Evolutionary conservation across 2,329 filamentous ascomycete species (phyloP).

Genomic region (Ustulina deusta): DNA sequence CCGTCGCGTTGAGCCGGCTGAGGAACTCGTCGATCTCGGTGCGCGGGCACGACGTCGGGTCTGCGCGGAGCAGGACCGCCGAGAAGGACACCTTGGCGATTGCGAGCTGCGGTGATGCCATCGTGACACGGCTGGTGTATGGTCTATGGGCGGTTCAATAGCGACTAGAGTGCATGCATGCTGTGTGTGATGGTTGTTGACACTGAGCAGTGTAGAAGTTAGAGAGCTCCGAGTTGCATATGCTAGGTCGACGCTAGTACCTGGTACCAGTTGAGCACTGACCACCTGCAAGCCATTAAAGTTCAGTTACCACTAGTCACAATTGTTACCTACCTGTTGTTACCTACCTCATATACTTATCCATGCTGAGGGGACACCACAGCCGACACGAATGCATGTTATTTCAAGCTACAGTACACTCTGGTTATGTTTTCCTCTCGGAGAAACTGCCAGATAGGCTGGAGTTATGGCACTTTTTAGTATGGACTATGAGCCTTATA

Average conservation of each 20-base stretch:
- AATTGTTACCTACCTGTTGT: background rate
- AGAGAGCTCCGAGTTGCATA: background rate
- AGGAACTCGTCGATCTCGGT: constrained; percentile 78
- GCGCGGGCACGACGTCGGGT: constrained; percentile 76
- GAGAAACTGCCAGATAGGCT: too few relatives aligned
- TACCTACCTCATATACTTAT: too few relatives aligned
- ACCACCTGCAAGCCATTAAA: constrained; percentile 12
- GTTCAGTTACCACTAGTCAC: background rate
- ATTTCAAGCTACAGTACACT: too few relatives aligned
- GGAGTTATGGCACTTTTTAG: too few relatives aligned
- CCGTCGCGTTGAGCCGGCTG: constrained; percentile 70
- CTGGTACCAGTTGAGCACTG: background rate
- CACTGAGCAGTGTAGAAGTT: background rate
- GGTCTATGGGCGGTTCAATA: background rate
- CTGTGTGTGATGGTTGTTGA: constrained; percentile 3
- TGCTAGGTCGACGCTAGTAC: background rate
- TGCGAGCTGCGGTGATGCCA: constrained; percentile 77
- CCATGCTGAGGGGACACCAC: too few relatives aligned
- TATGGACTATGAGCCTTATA: too few relatives aligned
- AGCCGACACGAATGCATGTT: too few relatives aligned
- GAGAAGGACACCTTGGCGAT: constrained; percentile 85
- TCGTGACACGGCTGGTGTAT: constrained; percentile 51
- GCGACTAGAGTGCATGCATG: constrained; percentile 24
- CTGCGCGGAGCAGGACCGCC: constrained; percentile 77
- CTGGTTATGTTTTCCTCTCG: too few relatives aligned